phyloP scores from a whole-genome alignment of 805 yeast genomes.

The Wickerhamomyces pijperi region DNA sequence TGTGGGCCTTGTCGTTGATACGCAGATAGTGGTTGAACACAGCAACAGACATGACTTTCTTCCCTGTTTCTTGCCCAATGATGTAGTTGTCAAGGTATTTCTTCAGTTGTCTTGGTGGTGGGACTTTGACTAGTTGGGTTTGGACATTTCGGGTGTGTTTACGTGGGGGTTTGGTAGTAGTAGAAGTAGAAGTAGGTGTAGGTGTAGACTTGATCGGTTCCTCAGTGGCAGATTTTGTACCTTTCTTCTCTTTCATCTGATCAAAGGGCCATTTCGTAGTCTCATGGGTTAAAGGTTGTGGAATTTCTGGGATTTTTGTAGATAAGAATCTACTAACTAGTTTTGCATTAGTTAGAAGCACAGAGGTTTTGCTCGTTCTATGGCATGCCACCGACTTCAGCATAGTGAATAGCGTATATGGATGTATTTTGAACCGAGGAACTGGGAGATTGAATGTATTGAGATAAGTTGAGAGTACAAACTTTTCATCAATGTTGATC shows the following conservation, averaged over 20 bases:
- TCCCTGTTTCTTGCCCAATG: constrained; percentile 45
- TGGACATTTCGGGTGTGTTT: too few relatives aligned
- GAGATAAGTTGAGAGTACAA: too few relatives aligned
- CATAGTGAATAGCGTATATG: too few relatives aligned
- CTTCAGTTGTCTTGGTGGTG: constrained; percentile 37
- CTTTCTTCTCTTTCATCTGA: not conserved
- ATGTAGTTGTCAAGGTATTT: constrained; percentile 37
- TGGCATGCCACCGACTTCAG: too few relatives aligned
- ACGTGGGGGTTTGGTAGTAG: not conserved
- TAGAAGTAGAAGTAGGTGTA: not conserved
- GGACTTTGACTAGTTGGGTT: constrained; percentile 22
- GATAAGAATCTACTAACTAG: too few relatives aligned
- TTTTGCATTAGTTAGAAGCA: too few relatives aligned
- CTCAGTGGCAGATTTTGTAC: not conserved
- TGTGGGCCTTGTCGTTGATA: constrained; percentile 29
- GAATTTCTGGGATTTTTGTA: not conserved
- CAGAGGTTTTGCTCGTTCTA: too few relatives aligned
- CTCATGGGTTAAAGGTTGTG: not conserved
- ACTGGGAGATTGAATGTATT: too few relatives aligned
- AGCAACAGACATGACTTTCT: constrained; percentile 49
- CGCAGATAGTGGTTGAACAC: constrained; percentile 48
- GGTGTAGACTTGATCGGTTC: not conserved
- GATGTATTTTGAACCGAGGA: too few relatives aligned
- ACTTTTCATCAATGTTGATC: too few relatives aligned
- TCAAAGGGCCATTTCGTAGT: not conserved